A percentile compares a stretch with the other conserved stretches of the same genome.
Conservation (phyloP, 257 asterid species). For the Primulina huaijiensis region DNA sequence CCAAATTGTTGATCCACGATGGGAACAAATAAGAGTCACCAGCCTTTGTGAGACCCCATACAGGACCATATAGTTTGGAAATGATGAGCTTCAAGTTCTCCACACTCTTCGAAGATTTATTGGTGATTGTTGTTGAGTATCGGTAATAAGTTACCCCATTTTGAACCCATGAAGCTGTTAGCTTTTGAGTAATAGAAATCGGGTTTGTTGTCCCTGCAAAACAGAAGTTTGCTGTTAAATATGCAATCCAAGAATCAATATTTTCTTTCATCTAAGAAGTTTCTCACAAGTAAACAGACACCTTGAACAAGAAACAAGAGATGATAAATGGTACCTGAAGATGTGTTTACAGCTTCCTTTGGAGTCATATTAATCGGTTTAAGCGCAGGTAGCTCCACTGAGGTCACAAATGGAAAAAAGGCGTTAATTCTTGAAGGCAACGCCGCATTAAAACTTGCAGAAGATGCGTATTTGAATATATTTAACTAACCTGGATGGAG, state of each 20-base stretch:
- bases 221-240: conserved; percentile 14
- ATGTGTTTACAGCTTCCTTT: conserved; percentile 39
- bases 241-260: not conserved
- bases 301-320: not conserved
- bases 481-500: conserved; percentile 70
- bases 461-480: not conserved
- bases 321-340: conserved; percentile 52
- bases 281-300: not conserved
- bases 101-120: conserved; percentile 72
- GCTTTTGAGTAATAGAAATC: conserved; percentile 49
- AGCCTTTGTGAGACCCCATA: conserved; percentile 83
- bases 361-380: conserved; percentile 38
- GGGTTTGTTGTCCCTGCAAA: conserved; percentile 46
- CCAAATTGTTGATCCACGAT: conserved; percentile 68
- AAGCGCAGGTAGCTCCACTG: conserved; percentile 54
- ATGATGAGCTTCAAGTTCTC: conserved; percentile 64
- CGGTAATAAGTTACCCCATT: conserved; percentile 73
- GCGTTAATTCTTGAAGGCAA: not conserved
- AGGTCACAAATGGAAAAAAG: not conserved
- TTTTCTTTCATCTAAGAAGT: not conserved
- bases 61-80: conserved; percentile 77
- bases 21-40: conserved; percentile 74
- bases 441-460: not conserved
- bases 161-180: conserved; percentile 62
- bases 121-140: conserved; percentile 67